Evolutionary conservation across 306 rosid species (phyloP).

Genomic region (Pyrus communis): DNA sequence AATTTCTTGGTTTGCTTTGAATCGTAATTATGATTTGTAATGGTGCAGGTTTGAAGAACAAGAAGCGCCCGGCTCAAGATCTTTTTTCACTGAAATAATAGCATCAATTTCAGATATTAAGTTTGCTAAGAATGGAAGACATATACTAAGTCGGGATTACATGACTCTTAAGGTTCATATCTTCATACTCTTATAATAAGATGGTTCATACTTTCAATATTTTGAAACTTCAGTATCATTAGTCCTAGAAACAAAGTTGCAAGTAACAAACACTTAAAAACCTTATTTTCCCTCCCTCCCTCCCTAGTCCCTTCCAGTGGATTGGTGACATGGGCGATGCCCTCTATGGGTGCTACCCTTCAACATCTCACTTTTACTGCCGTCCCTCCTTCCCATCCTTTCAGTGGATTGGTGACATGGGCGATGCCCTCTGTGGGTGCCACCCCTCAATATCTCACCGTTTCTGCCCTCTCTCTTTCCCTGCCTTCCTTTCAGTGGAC

Average conservation of each 20-base stretch:
- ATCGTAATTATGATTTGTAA: neutral
- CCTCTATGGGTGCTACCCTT: neutral
- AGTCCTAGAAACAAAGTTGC: neutral
- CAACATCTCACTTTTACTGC: neutral
- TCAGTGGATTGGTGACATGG: neutral
- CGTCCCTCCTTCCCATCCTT: too few relatives aligned
- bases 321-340: neutral
- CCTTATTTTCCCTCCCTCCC: neutral
- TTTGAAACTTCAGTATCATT: neutral
- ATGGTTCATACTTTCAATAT: neutral
- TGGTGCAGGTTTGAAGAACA: slow-evolving; percentile 90
- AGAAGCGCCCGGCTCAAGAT: slow-evolving; percentile 86
- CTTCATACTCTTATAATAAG: neutral
- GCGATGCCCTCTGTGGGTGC: neutral
- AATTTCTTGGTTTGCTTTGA: neutral
- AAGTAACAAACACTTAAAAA: neutral
- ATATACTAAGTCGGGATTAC: slow-evolving; percentile 94
- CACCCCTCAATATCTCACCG: neutral
- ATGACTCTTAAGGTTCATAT: slow-evolving; percentile 86
- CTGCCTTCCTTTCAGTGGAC: too few relatives aligned
- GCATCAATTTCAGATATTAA: slow-evolving; percentile 97
- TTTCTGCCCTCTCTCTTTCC: too few relatives aligned
- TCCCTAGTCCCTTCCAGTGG: neutral
- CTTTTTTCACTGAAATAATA: slow-evolving; percentile 96
- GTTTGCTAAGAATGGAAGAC: slow-evolving; percentile 85